Evolutionary conservation across 2,329 filamentous ascomycete species (phyloP), one percentile per base, ranked within the genome.

Genomic region (Epichloe scottii): DNA sequence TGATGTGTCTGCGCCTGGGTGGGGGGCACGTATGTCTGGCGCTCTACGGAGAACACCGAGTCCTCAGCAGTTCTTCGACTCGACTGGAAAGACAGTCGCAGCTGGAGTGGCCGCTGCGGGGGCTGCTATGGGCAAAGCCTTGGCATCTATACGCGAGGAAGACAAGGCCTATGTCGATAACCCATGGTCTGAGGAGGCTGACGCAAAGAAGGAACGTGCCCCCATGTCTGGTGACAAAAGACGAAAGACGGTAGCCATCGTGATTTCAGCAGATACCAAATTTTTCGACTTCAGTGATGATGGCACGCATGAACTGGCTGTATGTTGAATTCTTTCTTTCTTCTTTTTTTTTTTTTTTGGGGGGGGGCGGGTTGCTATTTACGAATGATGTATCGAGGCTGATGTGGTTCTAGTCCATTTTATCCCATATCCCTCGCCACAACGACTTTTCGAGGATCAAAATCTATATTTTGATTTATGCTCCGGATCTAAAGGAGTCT

Each of bases 131-230:
- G 89, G 89, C 41, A 89, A 85, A 55, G 89, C 89, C 26, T 72
- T 96, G 57, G 84, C 84, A 50, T 84, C 87, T 15, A 93, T 94
- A 57, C 79, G 86, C 51, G 87, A 95, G 64, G 89, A 94, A 63
- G 87, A 90, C 62, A 83, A 81, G 63, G 85, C 85, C 48, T 93
- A 85, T 65, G 83, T 82, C 56, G 91, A 96, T 66, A 86, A 88
- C 64, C 82, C 88, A 49, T 96, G 91, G 91, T 89, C 85, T 14
- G 89, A 96, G 66, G 90, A 96, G 69, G 87, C 85, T 21, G 84
- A 87, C 59, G 77, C 85, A 46, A 81, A 85, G 62, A 71, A 71
- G 58, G 71, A 75, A 50, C 71, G 71, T 50, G 57, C 63, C 53
- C 52, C 65, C 51, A 42, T 66, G 37, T 58, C 71, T 38, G 59